Percentiles rank a stretch among this genome's conserved stretches.
phyloP scores from a whole-genome alignment of 2,329 filamentous ascomycete species.

The Fusarium sp. region DNA sequence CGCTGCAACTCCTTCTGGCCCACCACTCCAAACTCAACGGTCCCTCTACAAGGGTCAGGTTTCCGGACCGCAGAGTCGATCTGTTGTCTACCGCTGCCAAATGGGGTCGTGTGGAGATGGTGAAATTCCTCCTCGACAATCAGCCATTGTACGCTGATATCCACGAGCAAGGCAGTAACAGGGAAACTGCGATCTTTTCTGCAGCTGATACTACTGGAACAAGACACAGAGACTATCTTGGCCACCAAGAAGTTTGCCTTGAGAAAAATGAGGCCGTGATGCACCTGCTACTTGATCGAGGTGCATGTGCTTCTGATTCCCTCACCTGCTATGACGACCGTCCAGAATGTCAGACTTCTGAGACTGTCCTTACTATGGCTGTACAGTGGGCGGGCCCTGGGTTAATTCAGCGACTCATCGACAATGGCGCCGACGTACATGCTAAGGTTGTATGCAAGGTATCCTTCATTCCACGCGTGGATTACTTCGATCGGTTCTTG shows the following conservation, averaged over 20 bases:
- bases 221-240: rapidly evolving
- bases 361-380: neutral
- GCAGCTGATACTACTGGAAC: rapidly evolving
- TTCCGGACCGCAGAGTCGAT: neutral
- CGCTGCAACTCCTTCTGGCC: rapidly evolving
- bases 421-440: neutral
- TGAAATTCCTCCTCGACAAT: neutral
- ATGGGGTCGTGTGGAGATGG: neutral
- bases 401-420: rapidly evolving
- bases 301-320: neutral
- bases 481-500: rapidly evolving
- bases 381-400: neutral
- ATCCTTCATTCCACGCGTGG: neutral
- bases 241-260: neutral
- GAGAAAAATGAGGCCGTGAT: neutral
- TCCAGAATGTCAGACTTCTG: neutral
- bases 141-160: neutral
- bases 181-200: rapidly evolving
- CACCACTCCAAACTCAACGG: rapidly evolving
- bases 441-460: rapidly evolving
- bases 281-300: neutral
- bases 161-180: neutral
- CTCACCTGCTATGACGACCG: neutral
- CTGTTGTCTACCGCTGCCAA: neutral
- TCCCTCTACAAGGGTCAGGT: neutral